phyloP scores from a whole-genome alignment of 225 moss, liverwort and hornwort genomes.

The Lunularia cruciata region DNA sequence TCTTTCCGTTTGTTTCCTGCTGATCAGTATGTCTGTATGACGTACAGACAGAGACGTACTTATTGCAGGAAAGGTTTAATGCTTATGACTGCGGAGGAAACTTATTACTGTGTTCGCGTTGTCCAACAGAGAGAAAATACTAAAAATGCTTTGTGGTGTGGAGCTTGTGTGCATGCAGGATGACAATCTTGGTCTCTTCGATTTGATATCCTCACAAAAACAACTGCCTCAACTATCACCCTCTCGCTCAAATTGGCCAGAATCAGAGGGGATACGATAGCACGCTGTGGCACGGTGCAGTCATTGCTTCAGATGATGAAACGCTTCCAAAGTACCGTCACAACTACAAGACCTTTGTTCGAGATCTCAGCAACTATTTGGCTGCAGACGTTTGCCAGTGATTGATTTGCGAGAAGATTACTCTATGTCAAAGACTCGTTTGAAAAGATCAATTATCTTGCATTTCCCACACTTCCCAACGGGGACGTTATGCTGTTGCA shows the following conservation, averaged over 20 bases:
- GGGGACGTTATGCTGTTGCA: too few species aligned
- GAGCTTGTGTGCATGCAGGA: slow-evolving; percentile 41
- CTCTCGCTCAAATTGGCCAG: slow-evolving; percentile 50
- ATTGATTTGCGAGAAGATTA: slow-evolving; percentile 57
- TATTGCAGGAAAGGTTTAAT: too few species aligned
- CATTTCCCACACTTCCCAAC: too few species aligned
- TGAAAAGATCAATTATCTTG: too few species aligned
- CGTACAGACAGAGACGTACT: neutral
- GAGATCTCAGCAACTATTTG: slow-evolving; percentile 52
- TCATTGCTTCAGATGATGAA: slow-evolving; percentile 47
- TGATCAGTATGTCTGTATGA: too few species aligned
- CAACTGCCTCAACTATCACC: slow-evolving; percentile 71
- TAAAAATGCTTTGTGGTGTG: neutral
- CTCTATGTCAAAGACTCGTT: slow-evolving; percentile 42
- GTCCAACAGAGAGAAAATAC: neutral
- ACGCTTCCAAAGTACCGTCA: slow-evolving; percentile 47
- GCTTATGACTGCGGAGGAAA: too few species aligned
- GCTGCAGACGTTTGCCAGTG: slow-evolving; percentile 53
- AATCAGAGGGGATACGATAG: slow-evolving; percentile 73
- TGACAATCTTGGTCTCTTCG: slow-evolving; percentile 54
- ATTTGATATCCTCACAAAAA: slow-evolving; percentile 83
- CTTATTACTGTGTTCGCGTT: neutral
- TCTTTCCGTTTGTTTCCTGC: too few species aligned
- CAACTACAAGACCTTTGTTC: slow-evolving; percentile 48
- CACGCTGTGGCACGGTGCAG: slow-evolving; percentile 71